These are phyloP conservation scores for Akanthomyces uredinophilus DNA, from an alignment of 2,329 filamentous ascomycete species.

Conservation along the genomic window DNA sequence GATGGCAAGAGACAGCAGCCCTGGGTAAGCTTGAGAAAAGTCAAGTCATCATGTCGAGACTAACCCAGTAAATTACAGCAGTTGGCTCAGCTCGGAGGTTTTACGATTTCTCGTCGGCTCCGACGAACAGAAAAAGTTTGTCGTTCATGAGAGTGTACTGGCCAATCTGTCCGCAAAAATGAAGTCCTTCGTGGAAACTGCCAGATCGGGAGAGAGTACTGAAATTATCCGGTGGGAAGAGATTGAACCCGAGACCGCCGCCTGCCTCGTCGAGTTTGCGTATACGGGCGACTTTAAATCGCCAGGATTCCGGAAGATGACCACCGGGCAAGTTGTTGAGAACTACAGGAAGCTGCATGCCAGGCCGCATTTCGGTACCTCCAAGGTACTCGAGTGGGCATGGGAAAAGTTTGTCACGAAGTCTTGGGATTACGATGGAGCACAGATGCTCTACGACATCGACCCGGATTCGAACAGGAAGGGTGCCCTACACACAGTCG, in stretches of 20 bases:
- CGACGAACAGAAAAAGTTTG: too few relatives aligned
- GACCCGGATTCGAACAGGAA: background rate
- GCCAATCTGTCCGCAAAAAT: background rate
- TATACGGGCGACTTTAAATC: background rate
- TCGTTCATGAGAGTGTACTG: background rate
- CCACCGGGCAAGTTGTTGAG: too few relatives aligned
- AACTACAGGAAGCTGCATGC: too few relatives aligned
- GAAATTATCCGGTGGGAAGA: background rate
- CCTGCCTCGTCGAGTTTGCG: background rate
- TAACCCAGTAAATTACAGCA: too few relatives aligned
- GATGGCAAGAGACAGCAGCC: too few relatives aligned
- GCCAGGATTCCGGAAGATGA: background rate
- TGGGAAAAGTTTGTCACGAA: background rate
- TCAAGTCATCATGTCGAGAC: too few relatives aligned
- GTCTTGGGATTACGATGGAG: background rate
- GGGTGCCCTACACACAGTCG: background rate
- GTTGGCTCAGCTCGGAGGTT: too few relatives aligned
- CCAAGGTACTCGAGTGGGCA: background rate
- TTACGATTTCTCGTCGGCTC: too few relatives aligned
- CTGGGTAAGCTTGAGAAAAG: too few relatives aligned
- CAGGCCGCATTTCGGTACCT: background rate
- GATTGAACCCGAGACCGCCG: background rate
- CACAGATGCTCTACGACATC: background rate
- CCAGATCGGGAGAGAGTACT: too few relatives aligned
- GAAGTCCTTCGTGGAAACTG: background rate